A percentile compares a stretch with the other conserved stretches of the same genome.
Conservation (phyloP, 805 yeast genomes). For the Lachancea kluyveri region DNA sequence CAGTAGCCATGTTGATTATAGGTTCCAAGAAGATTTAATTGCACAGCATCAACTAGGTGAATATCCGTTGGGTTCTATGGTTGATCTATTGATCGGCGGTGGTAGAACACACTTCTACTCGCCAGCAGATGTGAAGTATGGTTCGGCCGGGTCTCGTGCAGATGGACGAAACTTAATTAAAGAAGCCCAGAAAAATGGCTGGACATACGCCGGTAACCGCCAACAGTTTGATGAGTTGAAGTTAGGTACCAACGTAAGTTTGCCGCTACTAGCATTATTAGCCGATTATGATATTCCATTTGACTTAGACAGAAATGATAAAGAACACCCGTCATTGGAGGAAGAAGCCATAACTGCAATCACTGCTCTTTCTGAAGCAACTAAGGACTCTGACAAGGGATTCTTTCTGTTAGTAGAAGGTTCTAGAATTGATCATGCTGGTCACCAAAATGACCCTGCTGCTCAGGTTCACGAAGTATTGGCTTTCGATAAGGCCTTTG, state of each 20-base stretch:
- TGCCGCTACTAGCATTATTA: conserved; percentile 74
- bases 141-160: conserved; percentile 50
- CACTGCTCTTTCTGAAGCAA: conserved; percentile 57
- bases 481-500: conserved; percentile 79
- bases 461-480: conserved; percentile 89
- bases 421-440: conserved; percentile 92
- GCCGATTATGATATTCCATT: conserved; percentile 78
- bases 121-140: conserved; percentile 23
- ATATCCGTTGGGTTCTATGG: conserved; percentile 70
- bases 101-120: conserved; percentile 84
- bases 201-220: conserved; percentile 66
- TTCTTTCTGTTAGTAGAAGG: conserved; percentile 87
- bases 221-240: conserved; percentile 50
- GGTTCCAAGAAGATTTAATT: conserved; percentile 77
- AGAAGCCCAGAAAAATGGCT: conserved; percentile 43
- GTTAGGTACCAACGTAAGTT: conserved; percentile 53
- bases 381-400: conserved; percentile 70
- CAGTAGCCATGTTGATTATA: conserved; percentile 67
- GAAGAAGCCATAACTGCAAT: conserved; percentile 76
- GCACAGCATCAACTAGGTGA: conserved; percentile 84
- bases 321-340: conserved; percentile 64
- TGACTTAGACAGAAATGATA: conserved; percentile 66
- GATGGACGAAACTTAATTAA: conserved; percentile 65
- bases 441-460: conserved; percentile 89
- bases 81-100: conserved; percentile 85